These are phyloP conservation scores for Cadophora sp. DNA, from an alignment of 2,329 filamentous ascomycete genomes.

Conservation along the genomic window DNA sequence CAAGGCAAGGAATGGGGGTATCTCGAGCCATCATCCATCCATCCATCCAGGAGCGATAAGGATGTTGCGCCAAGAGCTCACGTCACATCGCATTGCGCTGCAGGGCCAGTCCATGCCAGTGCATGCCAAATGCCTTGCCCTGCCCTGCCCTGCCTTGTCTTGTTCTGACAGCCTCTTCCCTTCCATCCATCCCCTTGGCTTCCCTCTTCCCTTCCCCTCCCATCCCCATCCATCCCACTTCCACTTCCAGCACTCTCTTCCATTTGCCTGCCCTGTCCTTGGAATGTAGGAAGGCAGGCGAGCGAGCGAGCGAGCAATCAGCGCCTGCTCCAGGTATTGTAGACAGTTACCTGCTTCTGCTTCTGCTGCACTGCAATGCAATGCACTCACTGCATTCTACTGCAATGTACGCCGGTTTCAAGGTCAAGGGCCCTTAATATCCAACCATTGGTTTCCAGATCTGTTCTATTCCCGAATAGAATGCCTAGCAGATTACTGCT, in stretches of 20 bases:
- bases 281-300: not conserved
- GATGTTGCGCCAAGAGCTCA: not conserved
- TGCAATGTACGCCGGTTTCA: not conserved
- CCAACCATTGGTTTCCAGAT: not conserved
- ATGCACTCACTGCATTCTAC: not conserved
- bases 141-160: not conserved
- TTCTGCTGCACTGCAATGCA: not conserved
- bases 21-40: conserved; percentile 6
- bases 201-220: not conserved
- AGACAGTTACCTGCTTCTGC: not conserved
- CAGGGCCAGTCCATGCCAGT: not conserved
- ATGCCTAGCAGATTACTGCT: not conserved
- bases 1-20: not conserved
- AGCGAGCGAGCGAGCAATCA: not conserved
- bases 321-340: not conserved
- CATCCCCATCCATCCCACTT: not conserved
- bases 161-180: no score
- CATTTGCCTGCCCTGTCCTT: not conserved
- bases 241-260: not conserved
- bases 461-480: not conserved
- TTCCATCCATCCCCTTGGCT: not conserved
- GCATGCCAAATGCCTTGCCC: no score
- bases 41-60: not conserved
- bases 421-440: not conserved
- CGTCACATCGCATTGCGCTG: conserved; percentile 3